These are phyloP conservation scores for Neonectria sp. DNA, from an alignment of 2,329 filamentous ascomycete species.

Conservation along the genomic window DNA sequence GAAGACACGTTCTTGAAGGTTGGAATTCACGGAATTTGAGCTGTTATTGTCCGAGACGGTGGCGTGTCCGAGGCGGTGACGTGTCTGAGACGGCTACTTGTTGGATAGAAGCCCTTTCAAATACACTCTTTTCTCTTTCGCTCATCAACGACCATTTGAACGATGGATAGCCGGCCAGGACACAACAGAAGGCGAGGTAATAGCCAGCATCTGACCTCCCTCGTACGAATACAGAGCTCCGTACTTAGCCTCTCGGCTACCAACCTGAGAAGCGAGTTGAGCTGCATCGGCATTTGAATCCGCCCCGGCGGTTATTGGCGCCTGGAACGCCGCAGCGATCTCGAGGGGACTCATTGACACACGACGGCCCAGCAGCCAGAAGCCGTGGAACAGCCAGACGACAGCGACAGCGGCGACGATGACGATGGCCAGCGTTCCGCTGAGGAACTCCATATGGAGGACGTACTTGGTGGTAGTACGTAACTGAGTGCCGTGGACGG, in stretches of 20 bases:
- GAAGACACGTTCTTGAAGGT: slow-evolving; percentile 7
- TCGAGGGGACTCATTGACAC: slow-evolving; percentile 25
- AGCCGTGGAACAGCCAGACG: slow-evolving; percentile 16
- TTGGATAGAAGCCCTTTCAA: not conserved
- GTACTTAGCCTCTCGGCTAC: slow-evolving; percentile 7
- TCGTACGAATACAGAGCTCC: not conserved
- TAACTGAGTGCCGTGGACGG: slow-evolving; percentile 8
- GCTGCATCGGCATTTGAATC: slow-evolving; percentile 15
- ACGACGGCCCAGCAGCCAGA: slow-evolving; percentile 17
- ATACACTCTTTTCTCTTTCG: not conserved
- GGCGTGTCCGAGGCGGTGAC: no score
- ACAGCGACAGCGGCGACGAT: not conserved
- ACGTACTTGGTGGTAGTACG: slow-evolving; percentile 12
- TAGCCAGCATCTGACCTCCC: not conserved
- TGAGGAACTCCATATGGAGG: slow-evolving; percentile 9
- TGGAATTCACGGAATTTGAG: slow-evolving; percentile 4
- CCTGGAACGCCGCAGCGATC: slow-evolving; percentile 22
- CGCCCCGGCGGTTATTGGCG: slow-evolving; percentile 5
- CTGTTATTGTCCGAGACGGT: not conserved
- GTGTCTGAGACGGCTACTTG: no score
- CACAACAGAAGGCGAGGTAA: not conserved
- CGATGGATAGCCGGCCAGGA: not conserved
- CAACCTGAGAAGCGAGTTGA: slow-evolving; percentile 25
- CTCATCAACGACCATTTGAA: not conserved
- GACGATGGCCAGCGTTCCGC: slow-evolving; percentile 5